phyloP scores from a whole-genome alignment of 1,284 basidiomycete genomes.

The Ustilago shanxiensis region DNA sequence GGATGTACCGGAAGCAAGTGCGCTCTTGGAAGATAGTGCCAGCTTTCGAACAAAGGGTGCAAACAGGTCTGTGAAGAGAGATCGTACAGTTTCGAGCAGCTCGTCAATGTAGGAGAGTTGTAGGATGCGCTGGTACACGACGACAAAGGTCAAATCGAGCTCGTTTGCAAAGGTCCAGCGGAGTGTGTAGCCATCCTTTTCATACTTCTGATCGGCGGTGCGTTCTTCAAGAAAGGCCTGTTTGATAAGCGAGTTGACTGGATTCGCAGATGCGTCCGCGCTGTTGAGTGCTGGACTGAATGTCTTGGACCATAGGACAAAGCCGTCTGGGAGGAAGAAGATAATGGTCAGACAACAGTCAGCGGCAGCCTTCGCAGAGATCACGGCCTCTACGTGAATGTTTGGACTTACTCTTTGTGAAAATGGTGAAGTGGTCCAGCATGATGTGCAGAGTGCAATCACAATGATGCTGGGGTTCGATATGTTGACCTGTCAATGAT shows the following conservation, averaged over 20 bases:
- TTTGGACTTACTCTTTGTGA: conserved; percentile 49
- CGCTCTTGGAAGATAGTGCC: conserved; percentile 79
- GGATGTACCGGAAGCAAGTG: conserved; percentile 83
- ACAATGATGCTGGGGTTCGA: background rate
- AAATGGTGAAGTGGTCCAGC: conserved; percentile 64
- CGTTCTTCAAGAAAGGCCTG: conserved; percentile 67
- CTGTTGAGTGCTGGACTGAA: conserved; percentile 54
- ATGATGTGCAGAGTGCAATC: conserved; percentile 22
- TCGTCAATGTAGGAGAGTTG: conserved; percentile 94
- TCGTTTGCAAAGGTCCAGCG: conserved; percentile 67
- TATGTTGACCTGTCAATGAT: conserved; percentile 9
- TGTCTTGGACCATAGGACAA: conserved; percentile 65
- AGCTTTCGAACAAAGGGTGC: conserved; percentile 53
- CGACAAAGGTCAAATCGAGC: conserved; percentile 65
- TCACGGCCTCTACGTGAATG: no score
- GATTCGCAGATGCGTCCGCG: conserved; percentile 37
- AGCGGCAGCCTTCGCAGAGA: background rate
- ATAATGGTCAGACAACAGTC: background rate
- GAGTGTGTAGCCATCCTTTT: conserved; percentile 65
- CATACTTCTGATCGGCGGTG: conserved; percentile 57
- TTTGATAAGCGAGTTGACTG: conserved; percentile 63
- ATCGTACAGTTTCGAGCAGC: conserved; percentile 72
- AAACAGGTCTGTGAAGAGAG: conserved; percentile 61
- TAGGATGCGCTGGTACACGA: conserved; percentile 93
- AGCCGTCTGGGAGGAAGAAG: conserved; percentile 43